A percentile compares a stretch with the other conserved stretches of the same genome.
Conservation (phyloP, 768 basidiomycete species). For the Favolaschia claudopus region DNA sequence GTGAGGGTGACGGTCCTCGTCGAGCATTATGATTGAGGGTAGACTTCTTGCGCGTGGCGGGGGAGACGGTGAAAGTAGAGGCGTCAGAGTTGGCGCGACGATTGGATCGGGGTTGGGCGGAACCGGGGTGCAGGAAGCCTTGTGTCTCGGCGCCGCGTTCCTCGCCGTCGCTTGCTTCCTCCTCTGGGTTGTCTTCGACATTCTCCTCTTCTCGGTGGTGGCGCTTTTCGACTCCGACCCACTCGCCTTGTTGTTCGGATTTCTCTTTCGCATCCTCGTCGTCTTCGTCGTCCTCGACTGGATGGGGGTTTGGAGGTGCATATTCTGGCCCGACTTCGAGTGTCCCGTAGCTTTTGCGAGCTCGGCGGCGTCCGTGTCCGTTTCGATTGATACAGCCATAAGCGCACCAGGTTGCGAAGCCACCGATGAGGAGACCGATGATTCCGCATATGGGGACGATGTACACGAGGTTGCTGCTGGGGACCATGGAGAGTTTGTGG, state of each 20-base stretch:
- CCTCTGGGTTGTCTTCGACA: not conserved
- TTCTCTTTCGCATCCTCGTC: constrained; percentile 1
- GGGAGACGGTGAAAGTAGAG: not conserved
- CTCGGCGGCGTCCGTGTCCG: constrained; percentile 15
- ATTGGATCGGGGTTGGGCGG: constrained; percentile 1
- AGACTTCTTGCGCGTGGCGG: constrained; percentile 16
- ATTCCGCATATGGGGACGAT: constrained; percentile 42
- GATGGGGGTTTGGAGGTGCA: constrained; percentile 25
- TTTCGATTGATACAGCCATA: constrained; percentile 43
- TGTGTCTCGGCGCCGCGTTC: constrained; percentile 15
- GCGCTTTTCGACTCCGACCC: constrained; percentile 20
- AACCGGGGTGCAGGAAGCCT: constrained; percentile 23
- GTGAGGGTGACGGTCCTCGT: constrained; percentile 22
- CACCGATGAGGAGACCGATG: constrained; percentile 40
- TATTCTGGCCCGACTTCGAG: constrained; percentile 32
- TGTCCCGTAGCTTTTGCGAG: constrained; percentile 28
- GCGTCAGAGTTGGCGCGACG: constrained; percentile 11
- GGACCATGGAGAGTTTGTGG: constrained; percentile 29
- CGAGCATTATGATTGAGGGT: constrained; percentile 11
- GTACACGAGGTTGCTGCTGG: constrained; percentile 31
- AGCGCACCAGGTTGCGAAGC: constrained; percentile 41
- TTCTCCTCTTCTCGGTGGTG: constrained; percentile 19
- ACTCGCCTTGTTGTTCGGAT: no score
- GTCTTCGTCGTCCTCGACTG: constrained; percentile 14
- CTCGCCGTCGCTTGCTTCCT: constrained; percentile 10